Percentiles rank a stretch among this genome's conserved stretches.
Evolutionary conservation across 768 basidiomycete species (phyloP).

Genomic region (Sutorius australiensis): DNA sequence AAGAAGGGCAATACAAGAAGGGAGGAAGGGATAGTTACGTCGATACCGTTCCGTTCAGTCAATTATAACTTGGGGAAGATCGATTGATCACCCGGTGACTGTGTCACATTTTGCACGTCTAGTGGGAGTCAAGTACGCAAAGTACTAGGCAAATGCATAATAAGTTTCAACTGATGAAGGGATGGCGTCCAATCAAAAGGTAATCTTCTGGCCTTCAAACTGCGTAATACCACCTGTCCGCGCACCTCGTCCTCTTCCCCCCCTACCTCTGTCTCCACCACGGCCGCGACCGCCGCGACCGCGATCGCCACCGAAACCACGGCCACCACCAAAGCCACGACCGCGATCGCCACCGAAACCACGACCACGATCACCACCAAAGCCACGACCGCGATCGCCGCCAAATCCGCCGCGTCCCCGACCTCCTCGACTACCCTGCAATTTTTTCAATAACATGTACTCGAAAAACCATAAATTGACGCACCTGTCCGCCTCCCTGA

Average conservation of each 20-base stretch:
- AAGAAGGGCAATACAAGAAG: slow-evolving; percentile 56
- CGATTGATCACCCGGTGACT: background rate
- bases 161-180: background rate
- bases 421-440: slow-evolving; percentile 34
- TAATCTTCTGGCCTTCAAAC: slow-evolving; percentile 51
- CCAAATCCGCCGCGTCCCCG: slow-evolving; percentile 28
- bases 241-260: slow-evolving; percentile 37
- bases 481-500: slow-evolving; percentile 43
- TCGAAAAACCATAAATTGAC: slow-evolving; percentile 21
- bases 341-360: slow-evolving; percentile 34
- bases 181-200: slow-evolving; percentile 33
- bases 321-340: slow-evolving; percentile 32
- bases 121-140: background rate
- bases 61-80: background rate
- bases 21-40: slow-evolving; percentile 9
- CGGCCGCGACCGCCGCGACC: slow-evolving; percentile 44
- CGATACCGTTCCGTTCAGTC: background rate
- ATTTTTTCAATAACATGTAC: background rate
- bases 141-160: background rate
- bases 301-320: slow-evolving; percentile 30
- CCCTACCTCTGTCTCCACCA: slow-evolving; percentile 35
- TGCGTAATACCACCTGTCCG: slow-evolving; percentile 52
- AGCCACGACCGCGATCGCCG: slow-evolving; percentile 23
- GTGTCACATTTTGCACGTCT: background rate
- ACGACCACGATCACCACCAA: slow-evolving; percentile 27